Evolutionary conservation across 768 basidiomycete genomes (phyloP), one percentile per base, ranked within the genome.

Genomic region (Tubosaeta sp.): DNA sequence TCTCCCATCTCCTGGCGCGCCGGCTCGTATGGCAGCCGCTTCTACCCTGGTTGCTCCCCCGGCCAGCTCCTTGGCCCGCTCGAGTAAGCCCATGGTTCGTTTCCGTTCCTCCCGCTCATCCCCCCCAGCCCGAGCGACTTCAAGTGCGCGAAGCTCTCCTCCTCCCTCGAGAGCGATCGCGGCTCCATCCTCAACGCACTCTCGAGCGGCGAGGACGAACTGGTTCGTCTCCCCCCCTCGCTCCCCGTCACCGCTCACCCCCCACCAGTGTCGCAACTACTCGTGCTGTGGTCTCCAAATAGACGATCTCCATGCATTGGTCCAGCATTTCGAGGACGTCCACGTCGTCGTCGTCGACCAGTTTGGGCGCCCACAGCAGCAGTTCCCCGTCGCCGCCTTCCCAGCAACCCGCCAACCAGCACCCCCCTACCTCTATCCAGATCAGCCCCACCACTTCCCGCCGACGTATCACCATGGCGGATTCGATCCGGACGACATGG

Each of bases 241-340:
- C 35, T 4, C 29, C 12, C 7, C 38, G 41, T 12, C 8, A 16
- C 45, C 8, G 13, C 30, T 40, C 44, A 55, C 31, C 0, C 52
- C 29, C 8, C 3, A 24, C 42, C 52, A 87, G 82, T 91, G 89
- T 68, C 84, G 86, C 56, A 86, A 95, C 66, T 96, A 93, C 72
- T 83, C 84, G 1, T 96, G 94, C 70, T 96, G 93, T 64, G 92
- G 91, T 10, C 71, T 87, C 45, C 79, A 84, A 56, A 77, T 91
- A 16, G 75, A 78, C 29, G 87, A 90, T 60, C 77, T 90, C 0
- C 87, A 90, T 54, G 86, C 90, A 3, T 83, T 95, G 11, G 79
- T 95, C 3, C 90, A 94, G 68, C 93, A 95, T 64, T 94, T 94
- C 57, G 93, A 95, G 62, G 87, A 92, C 53, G 83, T 84, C 42